Percentiles rank a stretch among this genome's conserved stretches.
Conservation (phyloP, 2,329 filamentous ascomycete species). For the Phyllosticta capitalensis region DNA sequence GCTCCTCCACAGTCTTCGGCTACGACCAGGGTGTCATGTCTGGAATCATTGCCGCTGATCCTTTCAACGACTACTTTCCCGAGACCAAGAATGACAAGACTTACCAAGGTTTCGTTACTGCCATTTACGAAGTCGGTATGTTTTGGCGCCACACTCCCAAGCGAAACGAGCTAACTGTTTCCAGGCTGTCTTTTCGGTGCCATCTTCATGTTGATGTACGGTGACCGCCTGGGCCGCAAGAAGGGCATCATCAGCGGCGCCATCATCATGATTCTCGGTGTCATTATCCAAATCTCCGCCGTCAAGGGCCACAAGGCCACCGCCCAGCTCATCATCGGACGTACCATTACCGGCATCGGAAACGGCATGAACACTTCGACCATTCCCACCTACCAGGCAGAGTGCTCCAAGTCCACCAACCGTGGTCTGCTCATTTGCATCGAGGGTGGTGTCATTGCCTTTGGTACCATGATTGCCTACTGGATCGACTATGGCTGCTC, state of each 20-base stretch:
- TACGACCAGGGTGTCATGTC: slow-evolving; percentile 41
- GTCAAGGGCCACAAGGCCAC: slow-evolving; percentile 26
- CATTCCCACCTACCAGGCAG: slow-evolving; percentile 46
- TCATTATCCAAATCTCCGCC: slow-evolving; percentile 30
- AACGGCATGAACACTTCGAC: slow-evolving; percentile 49
- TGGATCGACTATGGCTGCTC: slow-evolving; percentile 33
- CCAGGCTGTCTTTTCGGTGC: slow-evolving; percentile 31
- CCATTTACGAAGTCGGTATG: slow-evolving; percentile 44
- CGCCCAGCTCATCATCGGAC: slow-evolving; percentile 44
- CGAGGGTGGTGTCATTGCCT: slow-evolving; percentile 43
- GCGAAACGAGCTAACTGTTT: slow-evolving; percentile 11
- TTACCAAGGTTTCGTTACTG: slow-evolving; percentile 42
- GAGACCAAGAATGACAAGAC: slow-evolving; percentile 33
- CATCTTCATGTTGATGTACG: slow-evolving; percentile 28
- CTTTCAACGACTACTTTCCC: slow-evolving; percentile 29
- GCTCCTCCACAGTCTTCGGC: slow-evolving; percentile 35
- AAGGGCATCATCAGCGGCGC: slow-evolving; percentile 34
- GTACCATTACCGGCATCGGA: slow-evolving; percentile 44
- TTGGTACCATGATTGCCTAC: slow-evolving; percentile 43
- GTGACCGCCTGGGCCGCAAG: slow-evolving; percentile 35
- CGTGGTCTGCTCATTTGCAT: slow-evolving; percentile 54
- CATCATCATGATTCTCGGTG: slow-evolving; percentile 34
- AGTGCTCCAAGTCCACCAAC: slow-evolving; percentile 46
- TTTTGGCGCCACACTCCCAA: slow-evolving; percentile 12
- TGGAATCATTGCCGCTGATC: slow-evolving; percentile 26